Evolutionary conservation across 2,329 filamentous ascomycete genomes (phyloP).

Genomic region (Botrytis cinerea): DNA sequence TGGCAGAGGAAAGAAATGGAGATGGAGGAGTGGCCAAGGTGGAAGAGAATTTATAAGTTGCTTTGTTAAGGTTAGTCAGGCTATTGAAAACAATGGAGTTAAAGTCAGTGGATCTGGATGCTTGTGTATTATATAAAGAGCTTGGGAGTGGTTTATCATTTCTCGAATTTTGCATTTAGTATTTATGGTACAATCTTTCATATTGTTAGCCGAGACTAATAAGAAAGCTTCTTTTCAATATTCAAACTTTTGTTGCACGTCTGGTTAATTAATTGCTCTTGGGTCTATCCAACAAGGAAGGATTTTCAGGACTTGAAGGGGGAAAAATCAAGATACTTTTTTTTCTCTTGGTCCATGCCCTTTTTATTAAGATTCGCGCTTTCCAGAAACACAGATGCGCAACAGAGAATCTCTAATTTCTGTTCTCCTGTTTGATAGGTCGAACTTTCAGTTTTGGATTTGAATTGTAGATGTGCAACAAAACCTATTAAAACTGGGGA

Average conservation of each 20-base stretch:
- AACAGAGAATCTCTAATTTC: background rate
- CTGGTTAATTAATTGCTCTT: background rate
- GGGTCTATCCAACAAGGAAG: background rate
- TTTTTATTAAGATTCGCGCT: background rate
- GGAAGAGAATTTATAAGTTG: conserved; percentile 10
- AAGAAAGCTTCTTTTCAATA: background rate
- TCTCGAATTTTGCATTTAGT: background rate
- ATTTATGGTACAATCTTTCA: background rate
- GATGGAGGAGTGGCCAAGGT: background rate
- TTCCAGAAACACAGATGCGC: background rate
- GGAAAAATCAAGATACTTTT: background rate
- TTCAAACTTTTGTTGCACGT: background rate
- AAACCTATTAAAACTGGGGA: background rate
- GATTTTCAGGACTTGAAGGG: no score
- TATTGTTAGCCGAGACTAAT: background rate
- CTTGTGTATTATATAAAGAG: background rate
- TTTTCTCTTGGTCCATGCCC: background rate
- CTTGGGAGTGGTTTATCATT: background rate
- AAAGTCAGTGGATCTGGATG: background rate
- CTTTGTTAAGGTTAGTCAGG: background rate
- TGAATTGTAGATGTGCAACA: background rate
- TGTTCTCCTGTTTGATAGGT: background rate
- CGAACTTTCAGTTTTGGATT: background rate
- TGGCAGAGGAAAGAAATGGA: background rate
- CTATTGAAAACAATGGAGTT: background rate